These are phyloP conservation scores for Chalciporus sphaerocephalus DNA, from an alignment of 768 basidiomycete genomes.

Conservation along the genomic window DNA sequence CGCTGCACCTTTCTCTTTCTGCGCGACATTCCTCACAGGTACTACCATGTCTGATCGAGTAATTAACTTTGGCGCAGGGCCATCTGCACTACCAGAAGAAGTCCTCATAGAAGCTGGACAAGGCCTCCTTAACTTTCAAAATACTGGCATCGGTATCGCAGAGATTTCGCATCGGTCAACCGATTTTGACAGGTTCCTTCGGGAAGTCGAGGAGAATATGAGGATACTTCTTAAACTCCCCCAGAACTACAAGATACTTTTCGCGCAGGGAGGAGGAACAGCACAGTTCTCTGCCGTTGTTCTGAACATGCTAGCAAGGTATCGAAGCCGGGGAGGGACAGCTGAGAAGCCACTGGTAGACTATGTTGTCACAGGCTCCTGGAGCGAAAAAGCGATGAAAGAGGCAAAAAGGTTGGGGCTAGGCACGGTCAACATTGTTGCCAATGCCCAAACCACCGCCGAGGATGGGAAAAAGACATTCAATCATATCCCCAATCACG, in stretches of 20 bases:
- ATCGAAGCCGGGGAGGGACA: slow-evolving; percentile 64
- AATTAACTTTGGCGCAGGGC: slow-evolving; percentile 93
- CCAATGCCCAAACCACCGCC: slow-evolving; percentile 60
- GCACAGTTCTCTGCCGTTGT: slow-evolving; percentile 90
- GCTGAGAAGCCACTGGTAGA: slow-evolving; percentile 63
- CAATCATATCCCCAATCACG: slow-evolving; percentile 73
- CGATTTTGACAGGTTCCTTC: slow-evolving; percentile 73
- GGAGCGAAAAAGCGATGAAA: slow-evolving; percentile 82
- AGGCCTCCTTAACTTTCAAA: slow-evolving; percentile 85
- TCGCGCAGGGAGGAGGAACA: slow-evolving; percentile 92
- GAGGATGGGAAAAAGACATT: slow-evolving; percentile 60
- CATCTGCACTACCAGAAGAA: slow-evolving; percentile 83
- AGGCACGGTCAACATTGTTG: slow-evolving; percentile 62
- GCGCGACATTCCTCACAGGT: background rate
- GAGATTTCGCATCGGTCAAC: slow-evolving; percentile 95
- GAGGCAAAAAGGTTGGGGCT: slow-evolving; percentile 73
- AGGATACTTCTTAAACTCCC: slow-evolving; percentile 80
- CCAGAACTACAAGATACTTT: slow-evolving; percentile 77
- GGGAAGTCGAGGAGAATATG: slow-evolving; percentile 58
- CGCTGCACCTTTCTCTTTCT: background rate
- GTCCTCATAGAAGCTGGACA: slow-evolving; percentile 80
- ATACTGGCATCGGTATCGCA: slow-evolving; percentile 91
- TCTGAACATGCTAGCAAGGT: slow-evolving; percentile 84
- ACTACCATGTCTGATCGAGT: slow-evolving; percentile 41
- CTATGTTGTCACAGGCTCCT: slow-evolving; percentile 90